phyloP scores from a whole-genome alignment of 306 rosid genomes.

The Vachellia collinsii region DNA sequence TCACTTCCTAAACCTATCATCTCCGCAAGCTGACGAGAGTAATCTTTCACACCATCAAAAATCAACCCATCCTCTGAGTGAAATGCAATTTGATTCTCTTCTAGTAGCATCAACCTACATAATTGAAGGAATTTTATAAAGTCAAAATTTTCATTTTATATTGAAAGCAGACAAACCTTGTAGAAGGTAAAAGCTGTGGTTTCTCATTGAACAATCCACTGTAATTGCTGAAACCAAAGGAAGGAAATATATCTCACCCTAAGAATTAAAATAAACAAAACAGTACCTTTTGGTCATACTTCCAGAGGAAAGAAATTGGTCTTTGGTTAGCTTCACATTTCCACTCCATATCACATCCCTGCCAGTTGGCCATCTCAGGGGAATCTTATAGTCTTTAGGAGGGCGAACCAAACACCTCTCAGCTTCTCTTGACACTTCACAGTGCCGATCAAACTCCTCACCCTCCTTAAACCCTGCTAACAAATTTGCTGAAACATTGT shows the following conservation, averaged over 20 bases:
- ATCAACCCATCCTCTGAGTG: constrained; percentile 90
- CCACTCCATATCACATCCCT: constrained; percentile 97
- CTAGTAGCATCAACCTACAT: constrained; percentile 87
- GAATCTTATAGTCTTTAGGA: constrained; percentile 96
- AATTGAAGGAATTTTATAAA: constrained; percentile 27
- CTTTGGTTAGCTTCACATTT: constrained; percentile 93
- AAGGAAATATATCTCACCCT: constrained; percentile 21
- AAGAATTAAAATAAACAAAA: not conserved
- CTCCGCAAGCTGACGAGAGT: constrained; percentile 90
- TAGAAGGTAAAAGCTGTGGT: constrained; percentile 12
- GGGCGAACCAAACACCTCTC: constrained; percentile 88
- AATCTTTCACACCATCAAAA: constrained; percentile 91
- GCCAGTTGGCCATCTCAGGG: constrained; percentile 90
- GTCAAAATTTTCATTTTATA: not conserved
- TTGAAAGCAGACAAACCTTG: constrained; percentile 6
- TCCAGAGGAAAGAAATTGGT: constrained; percentile 97
- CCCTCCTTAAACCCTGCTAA: constrained; percentile 75
- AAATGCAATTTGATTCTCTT: constrained; percentile 97
- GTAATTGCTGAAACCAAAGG: constrained; percentile 14
- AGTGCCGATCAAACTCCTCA: constrained; percentile 93
- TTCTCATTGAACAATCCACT: not conserved
- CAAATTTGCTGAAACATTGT: constrained; percentile 77
- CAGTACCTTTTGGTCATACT: constrained; percentile 97
- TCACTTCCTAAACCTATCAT: constrained; percentile 93
- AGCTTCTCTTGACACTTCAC: constrained; percentile 51